Evolutionary conservation across 441 rosid species (phyloP), one percentile per base, ranked within the genome.

Genomic region (Populus hybrid): DNA sequence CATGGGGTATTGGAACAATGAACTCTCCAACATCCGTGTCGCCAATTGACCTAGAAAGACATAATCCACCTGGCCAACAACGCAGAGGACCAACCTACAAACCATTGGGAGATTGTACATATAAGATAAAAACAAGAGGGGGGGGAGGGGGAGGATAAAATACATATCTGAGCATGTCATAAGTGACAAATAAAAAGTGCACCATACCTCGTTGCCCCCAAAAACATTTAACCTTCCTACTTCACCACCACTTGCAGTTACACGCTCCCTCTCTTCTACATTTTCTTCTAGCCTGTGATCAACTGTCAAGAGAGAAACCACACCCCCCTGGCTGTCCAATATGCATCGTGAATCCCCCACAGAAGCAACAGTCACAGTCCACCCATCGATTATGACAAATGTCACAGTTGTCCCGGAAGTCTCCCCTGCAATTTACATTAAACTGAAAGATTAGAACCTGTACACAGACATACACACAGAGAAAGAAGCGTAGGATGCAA

Each of bases 161-260:
- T 69, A 30, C 70, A 30, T 32, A 1, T 32, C 10, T 34, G 53
- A 71, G 21, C 72, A 71, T 8, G 80, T 70, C 75, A 18, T 69
- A 70, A 38, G 36, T 67, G 34, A 20, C 14, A 75, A 57, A 20
- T 50, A 14, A 79, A 67, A 70, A 71, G 53, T 7, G 8, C 34
- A 30, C 77, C 79, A 40, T 86, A 95, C 99, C 98, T 89, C 94
- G 84, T 91, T 93, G 78, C 97, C 97, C 70, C 99, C 98, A 68
- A 88, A 95, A 78, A 91, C 86, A 81, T 93, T 92, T 75, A 95
- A 94, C 82, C 99, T 90, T 79, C 99, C 99, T 9, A 93, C 99
- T 90, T 95, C 98, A 77, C 99, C 99, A 16, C 99, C 99, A 82
- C 99, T 93, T 71, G 99, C 99, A 85, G 98, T 95, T 80, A 95